Evolutionary conservation across 495 filamentous ascomycete genomes (phyloP).

Genomic region (Cercophora scortea): DNA sequence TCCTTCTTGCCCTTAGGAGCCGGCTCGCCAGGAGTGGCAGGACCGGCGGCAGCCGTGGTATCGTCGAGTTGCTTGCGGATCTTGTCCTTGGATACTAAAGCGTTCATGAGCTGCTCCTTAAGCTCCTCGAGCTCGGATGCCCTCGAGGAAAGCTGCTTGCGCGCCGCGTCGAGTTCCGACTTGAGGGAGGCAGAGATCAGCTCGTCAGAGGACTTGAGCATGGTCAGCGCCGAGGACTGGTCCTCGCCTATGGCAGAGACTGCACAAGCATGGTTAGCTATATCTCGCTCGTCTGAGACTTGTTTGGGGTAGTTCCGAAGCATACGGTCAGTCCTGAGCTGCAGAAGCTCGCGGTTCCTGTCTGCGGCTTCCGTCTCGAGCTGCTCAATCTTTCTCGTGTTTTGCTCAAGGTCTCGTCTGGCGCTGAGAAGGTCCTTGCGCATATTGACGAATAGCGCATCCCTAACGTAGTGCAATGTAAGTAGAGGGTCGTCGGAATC

Average conservation of each 20-base stretch:
- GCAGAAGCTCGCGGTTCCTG: slow-evolving; percentile 39
- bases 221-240: slow-evolving; percentile 38
- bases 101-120: slow-evolving; percentile 42
- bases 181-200: slow-evolving; percentile 43
- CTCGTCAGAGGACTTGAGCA: slow-evolving; percentile 45
- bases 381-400: slow-evolving; percentile 33
- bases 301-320: not conserved
- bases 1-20: slow-evolving; percentile 33
- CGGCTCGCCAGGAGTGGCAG: slow-evolving; percentile 1
- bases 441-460: slow-evolving; percentile 28
- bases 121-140: slow-evolving; percentile 40
- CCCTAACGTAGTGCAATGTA: slow-evolving; percentile 31
- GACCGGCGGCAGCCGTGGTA: slow-evolving; percentile 9
- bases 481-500: slow-evolving; percentile 7
- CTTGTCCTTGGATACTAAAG: slow-evolving; percentile 46
- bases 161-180: slow-evolving; percentile 41
- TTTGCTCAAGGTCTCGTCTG: slow-evolving; percentile 21
- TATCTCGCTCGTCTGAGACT: no score
- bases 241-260: slow-evolving; percentile 41
- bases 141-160: slow-evolving; percentile 31
- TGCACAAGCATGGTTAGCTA: slow-evolving; percentile 17
- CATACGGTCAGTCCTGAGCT: slow-evolving; percentile 28
- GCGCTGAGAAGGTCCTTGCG: slow-evolving; percentile 26
- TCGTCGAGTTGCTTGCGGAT: slow-evolving; percentile 44
- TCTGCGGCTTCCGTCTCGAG: slow-evolving; percentile 37